Evolutionary conservation across 2,329 filamentous ascomycete species (phyloP).

Genomic region (Fusarium sp.): DNA sequence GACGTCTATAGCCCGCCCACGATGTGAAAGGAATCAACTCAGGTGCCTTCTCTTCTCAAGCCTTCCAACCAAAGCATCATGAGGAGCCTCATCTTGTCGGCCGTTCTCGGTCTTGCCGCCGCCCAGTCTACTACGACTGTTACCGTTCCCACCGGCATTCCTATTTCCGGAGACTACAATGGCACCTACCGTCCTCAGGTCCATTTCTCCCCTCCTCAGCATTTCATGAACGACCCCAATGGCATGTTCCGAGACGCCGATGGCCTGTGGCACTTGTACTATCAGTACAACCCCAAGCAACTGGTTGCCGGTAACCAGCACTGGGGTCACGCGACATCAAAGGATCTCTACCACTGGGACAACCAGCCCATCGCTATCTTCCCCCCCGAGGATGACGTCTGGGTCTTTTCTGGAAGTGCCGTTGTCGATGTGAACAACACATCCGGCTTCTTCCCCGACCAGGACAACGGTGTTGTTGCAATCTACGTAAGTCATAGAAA

Average conservation of each 20-base stretch:
- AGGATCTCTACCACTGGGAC: constrained; percentile 71
- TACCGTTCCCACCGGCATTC: constrained; percentile 37
- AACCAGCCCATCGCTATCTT: constrained; percentile 72
- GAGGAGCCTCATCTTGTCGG: neutral
- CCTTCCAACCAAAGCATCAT: neutral
- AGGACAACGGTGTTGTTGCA: constrained; percentile 70
- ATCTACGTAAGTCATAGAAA: constrained; percentile 46
- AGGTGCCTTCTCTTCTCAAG: neutral
- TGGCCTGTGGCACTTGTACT: constrained; percentile 72
- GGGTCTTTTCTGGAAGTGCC: constrained; percentile 65
- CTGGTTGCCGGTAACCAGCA: constrained; percentile 68
- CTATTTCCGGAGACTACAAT: constrained; percentile 43
- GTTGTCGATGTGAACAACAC: constrained; percentile 73
- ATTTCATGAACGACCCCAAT: constrained; percentile 72
- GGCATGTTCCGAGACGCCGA: constrained; percentile 69
- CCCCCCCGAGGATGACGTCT: constrained; percentile 56
- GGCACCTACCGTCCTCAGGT: constrained; percentile 60
- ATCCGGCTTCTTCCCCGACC: constrained; percentile 71
- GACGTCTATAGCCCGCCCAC: neutral
- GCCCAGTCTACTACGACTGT: neutral
- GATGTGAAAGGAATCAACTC: neutral
- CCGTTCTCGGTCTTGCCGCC: constrained; percentile 3
- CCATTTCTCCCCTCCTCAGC: constrained; percentile 64
- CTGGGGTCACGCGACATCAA: constrained; percentile 73
- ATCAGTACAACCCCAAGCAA: constrained; percentile 63